A percentile compares a stretch with the other conserved stretches of the same genome.
These are phyloP conservation scores for Penicillium alfredii DNA, from an alignment of 495 filamentous ascomycete species.

Conservation along the genomic window DNA sequence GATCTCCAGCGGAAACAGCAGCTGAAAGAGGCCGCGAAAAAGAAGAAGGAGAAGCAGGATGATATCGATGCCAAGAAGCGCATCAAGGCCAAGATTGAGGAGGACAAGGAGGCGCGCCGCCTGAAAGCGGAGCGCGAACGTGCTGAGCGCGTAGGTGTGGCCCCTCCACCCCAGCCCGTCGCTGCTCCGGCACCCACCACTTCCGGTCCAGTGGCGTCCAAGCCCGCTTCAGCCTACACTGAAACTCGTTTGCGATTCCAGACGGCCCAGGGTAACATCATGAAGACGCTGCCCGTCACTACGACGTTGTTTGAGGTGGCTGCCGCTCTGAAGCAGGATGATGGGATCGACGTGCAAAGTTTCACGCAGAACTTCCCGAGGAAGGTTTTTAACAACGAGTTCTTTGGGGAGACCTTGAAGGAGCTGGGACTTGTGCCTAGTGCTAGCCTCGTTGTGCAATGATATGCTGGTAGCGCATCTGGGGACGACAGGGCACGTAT, in stretches of 20 bases:
- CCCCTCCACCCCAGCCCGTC: slow-evolving; percentile 42
- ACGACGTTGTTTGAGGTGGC: slow-evolving; percentile 95
- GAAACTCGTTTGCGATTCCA: slow-evolving; percentile 81
- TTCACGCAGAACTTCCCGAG: slow-evolving; percentile 83
- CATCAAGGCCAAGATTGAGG: slow-evolving; percentile 86
- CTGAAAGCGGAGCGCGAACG: slow-evolving; percentile 77
- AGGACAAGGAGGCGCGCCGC: slow-evolving; percentile 79
- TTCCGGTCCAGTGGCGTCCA: slow-evolving; percentile 44
- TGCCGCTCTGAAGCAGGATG: slow-evolving; percentile 59
- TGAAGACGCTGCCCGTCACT: slow-evolving; percentile 76
- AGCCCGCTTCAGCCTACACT: slow-evolving; percentile 59
- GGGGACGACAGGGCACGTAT: slow-evolving; percentile 4
- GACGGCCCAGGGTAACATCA: slow-evolving; percentile 62
- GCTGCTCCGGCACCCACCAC: slow-evolving; percentile 32
- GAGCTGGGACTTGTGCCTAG: slow-evolving; percentile 88
- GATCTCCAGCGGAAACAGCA: slow-evolving; percentile 80
- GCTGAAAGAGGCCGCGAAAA: slow-evolving; percentile 79
- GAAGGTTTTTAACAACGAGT: slow-evolving; percentile 72
- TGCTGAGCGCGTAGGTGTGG: slow-evolving; percentile 71
- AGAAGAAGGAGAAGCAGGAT: slow-evolving; percentile 77
- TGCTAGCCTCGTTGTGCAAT: slow-evolving; percentile 73
- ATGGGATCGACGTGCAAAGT: slow-evolving; percentile 56
- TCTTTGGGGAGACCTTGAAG: slow-evolving; percentile 86
- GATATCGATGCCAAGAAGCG: slow-evolving; percentile 83
- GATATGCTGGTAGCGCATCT: slow-evolving; percentile 4